Conservation (phyloP, 2,329 filamentous ascomycete genomes). For the Basipetospora sp. region DNA sequence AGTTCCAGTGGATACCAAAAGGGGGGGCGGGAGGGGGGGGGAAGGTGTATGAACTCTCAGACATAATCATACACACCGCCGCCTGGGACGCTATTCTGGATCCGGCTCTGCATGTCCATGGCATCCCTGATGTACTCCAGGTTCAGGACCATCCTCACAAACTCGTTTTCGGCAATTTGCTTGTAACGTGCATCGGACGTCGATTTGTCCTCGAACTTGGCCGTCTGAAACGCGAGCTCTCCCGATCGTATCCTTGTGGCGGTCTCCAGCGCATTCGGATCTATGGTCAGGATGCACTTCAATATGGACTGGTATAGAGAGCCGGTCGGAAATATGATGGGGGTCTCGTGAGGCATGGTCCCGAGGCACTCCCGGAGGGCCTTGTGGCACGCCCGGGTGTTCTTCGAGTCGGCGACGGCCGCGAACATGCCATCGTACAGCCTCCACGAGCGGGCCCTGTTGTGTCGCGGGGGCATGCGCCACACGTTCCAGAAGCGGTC, state of each 20-base stretch:
- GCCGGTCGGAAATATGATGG: conserved; percentile 29
- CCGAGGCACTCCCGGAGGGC: conserved; percentile 38
- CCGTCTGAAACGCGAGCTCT: too few species aligned
- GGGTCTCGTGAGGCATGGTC: conserved; percentile 43
- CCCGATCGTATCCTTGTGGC: too few species aligned
- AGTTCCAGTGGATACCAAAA: too few species aligned
- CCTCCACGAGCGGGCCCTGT: conserved; percentile 29
- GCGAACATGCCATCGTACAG: conserved; percentile 43
- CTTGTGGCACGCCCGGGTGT: conserved; percentile 29
- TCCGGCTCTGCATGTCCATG: too few species aligned
- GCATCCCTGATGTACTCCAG: background rate
- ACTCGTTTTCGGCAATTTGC: background rate
- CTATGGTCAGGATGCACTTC: conserved; percentile 39
- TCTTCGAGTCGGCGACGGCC: conserved; percentile 28
- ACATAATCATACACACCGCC: too few species aligned
- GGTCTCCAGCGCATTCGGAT: conserved; percentile 20
- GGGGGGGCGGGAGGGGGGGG: too few species aligned
- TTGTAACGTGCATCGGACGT: too few species aligned
- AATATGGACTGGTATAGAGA: conserved; percentile 33
- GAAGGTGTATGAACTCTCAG: too few species aligned
- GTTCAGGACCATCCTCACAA: conserved; percentile 2
- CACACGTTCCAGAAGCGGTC: conserved; percentile 46
- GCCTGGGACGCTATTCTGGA: too few species aligned
- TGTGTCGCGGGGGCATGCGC: conserved; percentile 36
- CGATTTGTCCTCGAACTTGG: too few species aligned